Evolutionary conservation across 2,329 filamentous ascomycete genomes (phyloP).

Genomic region (Leptographium wingfieldii): DNA sequence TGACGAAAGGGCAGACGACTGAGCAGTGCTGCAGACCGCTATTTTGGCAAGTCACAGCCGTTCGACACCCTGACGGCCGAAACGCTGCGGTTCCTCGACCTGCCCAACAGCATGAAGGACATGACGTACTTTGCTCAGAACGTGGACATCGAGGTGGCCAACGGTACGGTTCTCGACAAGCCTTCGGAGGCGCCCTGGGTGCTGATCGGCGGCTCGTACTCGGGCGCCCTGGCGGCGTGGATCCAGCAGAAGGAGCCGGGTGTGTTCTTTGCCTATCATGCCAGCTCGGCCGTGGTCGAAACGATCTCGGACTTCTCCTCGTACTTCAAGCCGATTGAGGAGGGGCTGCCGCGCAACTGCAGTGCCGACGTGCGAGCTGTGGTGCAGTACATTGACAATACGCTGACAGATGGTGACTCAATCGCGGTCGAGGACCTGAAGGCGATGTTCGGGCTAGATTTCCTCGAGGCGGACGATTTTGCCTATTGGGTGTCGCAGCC

Average conservation of each 20-base stretch:
- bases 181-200: conserved; percentile 40
- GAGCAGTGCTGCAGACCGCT: conserved; percentile 18
- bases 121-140: conserved; percentile 28
- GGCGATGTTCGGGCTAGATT: background rate
- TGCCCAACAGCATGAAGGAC: conserved; percentile 28
- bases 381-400: conserved; percentile 37
- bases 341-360: conserved; percentile 43
- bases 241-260: conserved; percentile 34
- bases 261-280: conserved; percentile 44
- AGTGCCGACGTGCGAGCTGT: conserved; percentile 35
- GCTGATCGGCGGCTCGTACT: conserved; percentile 40
- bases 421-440: conserved; percentile 18
- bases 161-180: conserved; percentile 22
- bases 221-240: conserved; percentile 41
- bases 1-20: background rate
- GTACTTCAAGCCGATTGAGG: conserved; percentile 39
- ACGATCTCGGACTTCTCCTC: conserved; percentile 38
- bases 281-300: conserved; percentile 41
- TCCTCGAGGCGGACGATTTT: background rate
- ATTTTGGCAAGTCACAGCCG: conserved; percentile 27
- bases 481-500: background rate
- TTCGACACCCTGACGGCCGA: conserved; percentile 22
- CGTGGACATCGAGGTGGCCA: conserved; percentile 37
- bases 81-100: conserved; percentile 26
- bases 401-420: conserved; percentile 16